phyloP scores from a whole-genome alignment of 352 stramenopile species.

The Phytopythium sindhum region DNA sequence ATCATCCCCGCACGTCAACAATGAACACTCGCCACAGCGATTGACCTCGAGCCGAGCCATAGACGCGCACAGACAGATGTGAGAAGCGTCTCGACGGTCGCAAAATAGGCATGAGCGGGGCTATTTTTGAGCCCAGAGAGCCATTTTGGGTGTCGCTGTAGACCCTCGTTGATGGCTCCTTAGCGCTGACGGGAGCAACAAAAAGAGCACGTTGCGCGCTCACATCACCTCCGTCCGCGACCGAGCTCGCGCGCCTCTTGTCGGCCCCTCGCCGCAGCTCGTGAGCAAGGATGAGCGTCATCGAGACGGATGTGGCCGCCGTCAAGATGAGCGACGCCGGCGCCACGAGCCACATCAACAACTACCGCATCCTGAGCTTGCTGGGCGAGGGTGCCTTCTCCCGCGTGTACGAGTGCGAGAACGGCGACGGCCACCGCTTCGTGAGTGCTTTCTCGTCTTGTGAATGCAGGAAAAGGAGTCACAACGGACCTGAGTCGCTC shows the following conservation, averaged over 20 bases:
- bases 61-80: no score
- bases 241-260: background rate
- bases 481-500: background rate
- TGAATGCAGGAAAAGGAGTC: background rate
- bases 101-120: no score
- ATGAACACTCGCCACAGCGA: no score
- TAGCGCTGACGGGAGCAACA: no score
- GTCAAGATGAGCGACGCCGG: conserved; percentile 63
- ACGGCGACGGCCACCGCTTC: conserved; percentile 43
- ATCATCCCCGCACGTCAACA: no score
- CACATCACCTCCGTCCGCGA: background rate
- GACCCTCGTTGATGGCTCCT: no score
- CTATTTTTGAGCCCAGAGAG: no score
- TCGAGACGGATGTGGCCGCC: conserved; percentile 58
- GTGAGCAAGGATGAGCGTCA: conserved; percentile 53
- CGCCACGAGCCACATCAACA: conserved; percentile 63
- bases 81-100: no score
- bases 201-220: no score
- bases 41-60: no score
- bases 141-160: no score
- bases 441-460: conserved; percentile 24
- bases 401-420: conserved; percentile 69
- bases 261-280: no score
- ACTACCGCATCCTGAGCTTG: conserved; percentile 57
- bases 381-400: conserved; percentile 78